phyloP scores from a whole-genome alignment of 2,329 filamentous ascomycete species.

The Phyllosticta citribraziliensis region DNA sequence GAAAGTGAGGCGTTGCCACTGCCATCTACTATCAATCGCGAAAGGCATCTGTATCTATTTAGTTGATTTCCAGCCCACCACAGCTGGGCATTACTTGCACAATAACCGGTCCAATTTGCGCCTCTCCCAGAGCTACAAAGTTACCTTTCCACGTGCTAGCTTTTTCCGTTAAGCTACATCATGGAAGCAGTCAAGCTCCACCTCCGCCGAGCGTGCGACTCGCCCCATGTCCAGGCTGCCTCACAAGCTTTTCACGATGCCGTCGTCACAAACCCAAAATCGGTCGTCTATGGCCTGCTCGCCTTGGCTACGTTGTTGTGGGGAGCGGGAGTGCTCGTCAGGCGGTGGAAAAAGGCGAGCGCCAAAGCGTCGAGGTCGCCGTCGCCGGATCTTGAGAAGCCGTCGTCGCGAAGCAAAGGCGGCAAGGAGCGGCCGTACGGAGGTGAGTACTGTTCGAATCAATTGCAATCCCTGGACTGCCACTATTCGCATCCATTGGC shows the following conservation, averaged over 20 bases:
- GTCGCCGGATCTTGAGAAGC: slow-evolving; percentile 38
- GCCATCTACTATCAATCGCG: background rate
- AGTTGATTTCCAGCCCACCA: background rate
- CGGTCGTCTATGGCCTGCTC: slow-evolving; percentile 23
- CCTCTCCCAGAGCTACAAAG: background rate
- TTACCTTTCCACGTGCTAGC: background rate
- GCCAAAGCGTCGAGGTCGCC: slow-evolving; percentile 15
- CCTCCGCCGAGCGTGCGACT: slow-evolving; percentile 8
- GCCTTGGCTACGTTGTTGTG: slow-evolving; percentile 24
- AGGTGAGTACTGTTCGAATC: slow-evolving; percentile 27
- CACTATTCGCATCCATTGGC: background rate
- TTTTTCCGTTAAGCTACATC: background rate
- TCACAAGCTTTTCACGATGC: slow-evolving; percentile 4
- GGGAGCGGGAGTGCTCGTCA: slow-evolving; percentile 17
- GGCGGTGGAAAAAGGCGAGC: slow-evolving; percentile 19
- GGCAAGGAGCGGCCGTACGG: slow-evolving; percentile 34
- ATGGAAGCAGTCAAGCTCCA: slow-evolving; percentile 16
- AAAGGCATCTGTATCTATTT: background rate
- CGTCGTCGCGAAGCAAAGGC: slow-evolving; percentile 20
- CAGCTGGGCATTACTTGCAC: background rate
- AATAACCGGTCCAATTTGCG: background rate
- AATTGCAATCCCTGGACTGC: too few relatives aligned
- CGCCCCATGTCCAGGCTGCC: background rate
- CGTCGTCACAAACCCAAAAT: slow-evolving; percentile 13
- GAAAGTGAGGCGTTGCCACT: background rate